Percentiles rank a stretch among this genome's conserved stretches.
Evolutionary conservation across 129 eudicot genomes (phyloP).

Genomic region (Glebionis coronaria): DNA sequence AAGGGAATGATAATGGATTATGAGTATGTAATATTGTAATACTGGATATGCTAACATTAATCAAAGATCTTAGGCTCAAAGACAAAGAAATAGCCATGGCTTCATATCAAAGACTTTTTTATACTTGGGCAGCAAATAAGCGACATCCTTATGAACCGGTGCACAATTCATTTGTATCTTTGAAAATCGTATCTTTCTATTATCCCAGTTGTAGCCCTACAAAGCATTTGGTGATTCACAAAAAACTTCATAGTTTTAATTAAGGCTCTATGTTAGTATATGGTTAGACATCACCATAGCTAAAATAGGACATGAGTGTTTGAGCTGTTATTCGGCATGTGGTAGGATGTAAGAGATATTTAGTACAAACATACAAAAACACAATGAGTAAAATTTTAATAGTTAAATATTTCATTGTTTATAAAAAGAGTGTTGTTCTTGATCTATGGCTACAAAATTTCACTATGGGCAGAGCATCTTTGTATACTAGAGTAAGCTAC

Average conservation of each 20-base stretch:
- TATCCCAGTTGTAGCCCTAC: background rate
- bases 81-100: constrained; percentile 99
- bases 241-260: background rate
- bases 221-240: background rate
- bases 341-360: too few species aligned
- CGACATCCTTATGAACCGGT: constrained; percentile 89
- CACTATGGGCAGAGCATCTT: constrained; percentile 85
- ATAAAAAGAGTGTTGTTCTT: too few species aligned
- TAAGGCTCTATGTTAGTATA: too few species aligned
- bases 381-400: too few species aligned
- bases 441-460: constrained; percentile 83
- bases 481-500: constrained; percentile 45
- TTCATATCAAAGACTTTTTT: constrained; percentile 88
- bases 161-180: constrained; percentile 6
- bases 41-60: constrained; percentile 91
- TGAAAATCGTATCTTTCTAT: background rate
- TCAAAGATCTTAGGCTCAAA: constrained; percentile 92
- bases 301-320: too few species aligned
- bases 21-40: too few species aligned
- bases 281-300: too few species aligned
- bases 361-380: too few species aligned
- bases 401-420: too few species aligned
- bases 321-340: too few species aligned
- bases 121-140: constrained; percentile 63
- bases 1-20: too few species aligned